phyloP scores from a whole-genome alignment of 306 rosid genomes.

The Astragalus membranaceus region DNA sequence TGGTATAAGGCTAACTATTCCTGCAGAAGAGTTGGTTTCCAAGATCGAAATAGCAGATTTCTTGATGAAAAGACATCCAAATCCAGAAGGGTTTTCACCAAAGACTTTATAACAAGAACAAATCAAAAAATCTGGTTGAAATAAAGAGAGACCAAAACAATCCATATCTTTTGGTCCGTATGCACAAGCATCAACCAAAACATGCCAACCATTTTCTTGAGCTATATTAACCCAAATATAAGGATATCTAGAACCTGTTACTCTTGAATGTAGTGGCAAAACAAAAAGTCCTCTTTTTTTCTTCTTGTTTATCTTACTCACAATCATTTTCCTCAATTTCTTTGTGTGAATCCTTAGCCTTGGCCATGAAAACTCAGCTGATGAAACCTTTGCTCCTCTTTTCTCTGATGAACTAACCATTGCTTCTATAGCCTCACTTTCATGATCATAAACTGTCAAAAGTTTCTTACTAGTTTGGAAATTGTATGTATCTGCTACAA shows the following conservation, averaged over 20 bases:
- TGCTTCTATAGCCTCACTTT: conserved; percentile 77
- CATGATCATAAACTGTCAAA: conserved; percentile 79
- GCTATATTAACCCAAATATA: conserved; percentile 85
- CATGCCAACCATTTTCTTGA: conserved; percentile 87
- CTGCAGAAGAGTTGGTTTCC: conserved; percentile 47
- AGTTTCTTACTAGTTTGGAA: conserved; percentile 53
- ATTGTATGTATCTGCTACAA: conserved; percentile 71
- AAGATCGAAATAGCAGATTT: conserved; percentile 53
- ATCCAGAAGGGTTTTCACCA: conserved; percentile 93
- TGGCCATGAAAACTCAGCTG: conserved; percentile 95
- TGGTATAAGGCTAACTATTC: conserved; percentile 72
- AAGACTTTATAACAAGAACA: conserved; percentile 83
- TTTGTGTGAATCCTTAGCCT: conserved; percentile 63
- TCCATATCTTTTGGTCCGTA: conserved; percentile 91
- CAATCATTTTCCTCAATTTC: conserved; percentile 64
- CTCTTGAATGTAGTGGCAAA: conserved; percentile 75
- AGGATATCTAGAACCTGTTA: conserved; percentile 88
- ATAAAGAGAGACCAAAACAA: conserved; percentile 73
- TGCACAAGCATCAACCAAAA: conserved; percentile 83
- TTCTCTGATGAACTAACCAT: conserved; percentile 56
- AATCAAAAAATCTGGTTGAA: conserved; percentile 73
- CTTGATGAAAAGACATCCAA: conserved; percentile 83
- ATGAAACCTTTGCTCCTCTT: conserved; percentile 60
- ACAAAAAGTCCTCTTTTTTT: conserved; percentile 71
- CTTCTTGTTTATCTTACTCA: conserved; percentile 49